phyloP scores from a whole-genome alignment of 73 alveolate genomes.

The Loxodes magnus region DNA sequence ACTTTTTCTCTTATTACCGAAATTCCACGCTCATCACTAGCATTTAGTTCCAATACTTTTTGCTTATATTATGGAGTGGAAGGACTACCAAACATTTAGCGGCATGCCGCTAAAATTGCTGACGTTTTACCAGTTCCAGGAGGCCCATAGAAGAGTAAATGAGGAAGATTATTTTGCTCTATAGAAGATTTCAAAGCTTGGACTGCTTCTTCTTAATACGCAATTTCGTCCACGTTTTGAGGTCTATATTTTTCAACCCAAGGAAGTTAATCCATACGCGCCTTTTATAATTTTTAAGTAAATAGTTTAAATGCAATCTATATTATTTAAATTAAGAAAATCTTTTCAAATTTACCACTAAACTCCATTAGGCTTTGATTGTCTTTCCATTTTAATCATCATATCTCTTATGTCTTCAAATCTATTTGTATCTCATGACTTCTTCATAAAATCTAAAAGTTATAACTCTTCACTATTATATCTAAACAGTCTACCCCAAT shows the following conservation, averaged over 20 bases:
- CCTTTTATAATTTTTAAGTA: too few species aligned
- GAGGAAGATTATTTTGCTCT: constrained; percentile 56
- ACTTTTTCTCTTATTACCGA: constrained; percentile 96
- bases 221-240: constrained; percentile 58
- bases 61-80: constrained; percentile 72
- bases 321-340: too few species aligned
- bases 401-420: too few species aligned
- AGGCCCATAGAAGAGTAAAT: constrained; percentile 77
- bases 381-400: too few species aligned
- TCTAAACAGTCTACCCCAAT: too few species aligned
- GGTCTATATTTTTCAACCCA: constrained; percentile 80
- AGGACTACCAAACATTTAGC: constrained; percentile 65
- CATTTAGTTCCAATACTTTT: constrained; percentile 96
- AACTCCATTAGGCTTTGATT: too few species aligned
- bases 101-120: constrained; percentile 79
- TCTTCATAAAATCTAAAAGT: too few species aligned
- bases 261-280: constrained; percentile 26
- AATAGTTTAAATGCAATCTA: too few species aligned
- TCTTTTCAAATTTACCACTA: too few species aligned
- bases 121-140: constrained; percentile 97
- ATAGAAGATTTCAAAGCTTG: constrained; percentile 40
- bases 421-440: too few species aligned
- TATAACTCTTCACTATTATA: too few species aligned
- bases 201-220: constrained; percentile 72
- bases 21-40: constrained; percentile 99